Conservation (phyloP, 768 basidiomycete species). For the Tremella mesenterica region DNA sequence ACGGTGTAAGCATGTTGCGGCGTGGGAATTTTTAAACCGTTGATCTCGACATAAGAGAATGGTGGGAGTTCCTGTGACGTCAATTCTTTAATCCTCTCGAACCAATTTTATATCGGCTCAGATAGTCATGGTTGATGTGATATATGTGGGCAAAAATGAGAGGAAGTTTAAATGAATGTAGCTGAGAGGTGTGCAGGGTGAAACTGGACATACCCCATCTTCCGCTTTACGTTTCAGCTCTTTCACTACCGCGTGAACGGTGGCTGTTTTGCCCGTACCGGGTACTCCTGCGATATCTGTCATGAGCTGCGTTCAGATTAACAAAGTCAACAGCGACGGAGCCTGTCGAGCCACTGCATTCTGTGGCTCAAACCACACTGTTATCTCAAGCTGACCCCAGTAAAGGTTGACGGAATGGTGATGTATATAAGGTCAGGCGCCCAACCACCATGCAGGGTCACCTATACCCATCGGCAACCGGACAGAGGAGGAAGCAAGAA, state of each 20-base stretch:
- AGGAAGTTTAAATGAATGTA: neutral
- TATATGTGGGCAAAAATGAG: neutral
- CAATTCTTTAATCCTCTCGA: neutral
- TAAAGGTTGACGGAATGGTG: no score
- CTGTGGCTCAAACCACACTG: no score
- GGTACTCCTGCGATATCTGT: slow-evolving; percentile 95
- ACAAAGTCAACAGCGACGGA: neutral
- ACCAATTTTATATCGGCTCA: neutral
- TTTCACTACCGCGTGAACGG: slow-evolving; percentile 83
- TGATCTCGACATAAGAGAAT: slow-evolving; percentile 95
- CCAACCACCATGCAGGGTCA: no score
- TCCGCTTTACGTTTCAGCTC: slow-evolving; percentile 84
- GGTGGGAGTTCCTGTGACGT: slow-evolving; percentile 70
- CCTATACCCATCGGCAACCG: no score
- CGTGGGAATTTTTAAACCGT: slow-evolving; percentile 86
- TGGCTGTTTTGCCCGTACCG: slow-evolving; percentile 87
- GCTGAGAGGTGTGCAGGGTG: neutral
- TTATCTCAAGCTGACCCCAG: no score
- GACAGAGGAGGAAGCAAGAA: neutral
- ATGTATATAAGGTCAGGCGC: no score
- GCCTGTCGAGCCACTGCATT: no score
- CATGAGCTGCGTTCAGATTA: neutral
- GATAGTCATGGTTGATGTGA: neutral
- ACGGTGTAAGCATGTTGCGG: slow-evolving; percentile 84
- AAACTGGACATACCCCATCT: slow-evolving; percentile 53